These are phyloP conservation scores for Claviceps sp. DNA, from an alignment of 2,329 filamentous ascomycete species.

Conservation along the genomic window DNA sequence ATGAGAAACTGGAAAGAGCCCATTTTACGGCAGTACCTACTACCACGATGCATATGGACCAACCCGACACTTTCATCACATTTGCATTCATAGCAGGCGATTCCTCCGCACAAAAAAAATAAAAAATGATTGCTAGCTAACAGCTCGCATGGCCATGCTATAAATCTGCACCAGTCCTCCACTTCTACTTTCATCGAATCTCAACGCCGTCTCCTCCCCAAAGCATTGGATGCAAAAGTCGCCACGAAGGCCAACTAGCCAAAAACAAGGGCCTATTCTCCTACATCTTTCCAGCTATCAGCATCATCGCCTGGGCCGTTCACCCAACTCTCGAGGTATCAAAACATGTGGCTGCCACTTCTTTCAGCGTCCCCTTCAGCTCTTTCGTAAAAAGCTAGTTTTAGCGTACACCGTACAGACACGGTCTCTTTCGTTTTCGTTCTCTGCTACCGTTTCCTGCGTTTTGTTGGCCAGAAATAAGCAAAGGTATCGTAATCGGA, in stretches of 20 bases:
- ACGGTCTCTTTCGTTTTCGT: not conserved
- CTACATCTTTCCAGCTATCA: not conserved
- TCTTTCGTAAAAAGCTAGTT: not conserved
- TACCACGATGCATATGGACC: no score
- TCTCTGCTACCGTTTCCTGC: not conserved
- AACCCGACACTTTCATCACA: no score
- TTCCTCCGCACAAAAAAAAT: not conserved
- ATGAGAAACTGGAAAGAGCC: no score
- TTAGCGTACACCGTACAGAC: not conserved
- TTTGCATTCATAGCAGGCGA: no score
- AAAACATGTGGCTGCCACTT: not conserved
- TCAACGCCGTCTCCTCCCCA: not conserved
- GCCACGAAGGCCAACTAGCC: not conserved
- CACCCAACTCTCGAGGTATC: slow-evolving; percentile 2
- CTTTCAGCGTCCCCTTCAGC: not conserved
- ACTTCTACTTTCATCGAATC: not conserved
- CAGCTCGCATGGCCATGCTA: slow-evolving; percentile 6
- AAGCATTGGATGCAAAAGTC: not conserved
- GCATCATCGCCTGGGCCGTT: not conserved
- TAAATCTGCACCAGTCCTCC: slow-evolving; percentile 2
- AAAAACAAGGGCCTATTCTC: not conserved
- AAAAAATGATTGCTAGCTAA: not conserved
- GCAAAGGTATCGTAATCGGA: not conserved
- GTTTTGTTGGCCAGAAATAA: not conserved
- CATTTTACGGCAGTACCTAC: no score